These are phyloP conservation scores for Nitzschia sp. DNA, from an alignment of 108 stramenopile species.

Conservation along the genomic window DNA sequence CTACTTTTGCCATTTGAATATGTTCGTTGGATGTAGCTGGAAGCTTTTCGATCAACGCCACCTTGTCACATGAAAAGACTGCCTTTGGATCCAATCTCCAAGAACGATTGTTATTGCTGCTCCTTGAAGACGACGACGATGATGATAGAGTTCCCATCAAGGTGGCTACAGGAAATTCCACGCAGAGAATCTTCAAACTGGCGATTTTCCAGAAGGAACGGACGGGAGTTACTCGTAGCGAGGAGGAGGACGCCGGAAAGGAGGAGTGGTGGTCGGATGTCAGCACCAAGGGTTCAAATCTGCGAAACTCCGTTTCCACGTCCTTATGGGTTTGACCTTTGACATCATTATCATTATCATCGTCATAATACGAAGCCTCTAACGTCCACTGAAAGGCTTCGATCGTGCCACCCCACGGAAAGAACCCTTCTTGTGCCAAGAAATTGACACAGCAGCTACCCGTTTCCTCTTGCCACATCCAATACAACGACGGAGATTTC, in stretches of 20 bases:
- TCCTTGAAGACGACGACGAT: neutral
- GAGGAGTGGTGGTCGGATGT: neutral
- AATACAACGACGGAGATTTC: neutral
- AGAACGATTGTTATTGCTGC: too few relatives aligned
- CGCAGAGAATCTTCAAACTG: neutral
- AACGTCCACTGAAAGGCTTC: slow-evolving; percentile 1
- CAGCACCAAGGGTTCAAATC: neutral
- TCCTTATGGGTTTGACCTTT: neutral
- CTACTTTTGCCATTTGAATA: neutral
- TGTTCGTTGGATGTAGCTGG: neutral
- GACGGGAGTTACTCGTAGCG: too few relatives aligned
- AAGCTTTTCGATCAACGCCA: neutral
- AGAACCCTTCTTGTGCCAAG: neutral
- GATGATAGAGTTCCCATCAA: neutral
- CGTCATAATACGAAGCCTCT: neutral
- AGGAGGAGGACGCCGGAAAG: neutral
- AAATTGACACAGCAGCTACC: neutral
- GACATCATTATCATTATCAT: neutral
- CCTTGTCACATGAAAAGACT: neutral
- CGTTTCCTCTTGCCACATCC: slow-evolving; percentile 5
- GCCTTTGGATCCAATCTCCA: neutral
- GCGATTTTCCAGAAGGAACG: neutral
- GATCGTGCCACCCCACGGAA: neutral
- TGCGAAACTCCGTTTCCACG: neutral
- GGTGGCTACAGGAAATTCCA: neutral